Evolutionary conservation across 2,329 filamentous ascomycete genomes (phyloP), one percentile per base, ranked within the genome.

Genomic region (Penicillium sp.): DNA sequence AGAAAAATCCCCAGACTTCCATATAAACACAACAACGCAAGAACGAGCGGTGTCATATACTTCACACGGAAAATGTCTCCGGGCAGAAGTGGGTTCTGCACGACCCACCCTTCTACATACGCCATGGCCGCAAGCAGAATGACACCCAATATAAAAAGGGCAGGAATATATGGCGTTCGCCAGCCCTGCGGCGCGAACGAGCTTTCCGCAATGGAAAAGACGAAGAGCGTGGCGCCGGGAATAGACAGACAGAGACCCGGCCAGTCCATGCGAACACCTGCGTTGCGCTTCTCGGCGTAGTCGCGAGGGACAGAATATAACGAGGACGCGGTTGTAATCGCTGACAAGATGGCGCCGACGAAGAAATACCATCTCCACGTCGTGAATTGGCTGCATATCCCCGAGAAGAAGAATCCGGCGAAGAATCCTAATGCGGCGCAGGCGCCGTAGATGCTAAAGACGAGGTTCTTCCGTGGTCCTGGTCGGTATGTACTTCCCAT

Each of bases 121-220:
- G 82, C 69, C 8, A 83, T 78, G 0, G 66, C 63, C 1, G 62
- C 64, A 1, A 92, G 67, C 6, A 82, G 61, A 0, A 85, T 39
- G 4, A 74, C 63, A 0, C 85, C 85, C 1, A 83, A 26, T 2
- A 79, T 64, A 31, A 90, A 74, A 0, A 79, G 77, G 7, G 80
- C 67, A 27, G 76, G 75, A 25, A 90, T 80, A 48, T 87, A 86
- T 1, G 82, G 80, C 0, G 81, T 85, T n/a, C 62, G 68, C 84
- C 85, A 90, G 1, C 80, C 77, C 2, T 78, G 57, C 0, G 79
- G 74, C 0, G 82, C 82, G 57, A 85, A 78, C 0, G 79, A 75
- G 6, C 79, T 80, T 32, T 86, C 80, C 0, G 84, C 88, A 35
- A 92, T 75, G 0, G 84, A 82, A 51, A 81, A 90, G 0, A 87